phyloP scores from a whole-genome alignment of 208 protist genomes.

The Trypanosoma rangeli region DNA sequence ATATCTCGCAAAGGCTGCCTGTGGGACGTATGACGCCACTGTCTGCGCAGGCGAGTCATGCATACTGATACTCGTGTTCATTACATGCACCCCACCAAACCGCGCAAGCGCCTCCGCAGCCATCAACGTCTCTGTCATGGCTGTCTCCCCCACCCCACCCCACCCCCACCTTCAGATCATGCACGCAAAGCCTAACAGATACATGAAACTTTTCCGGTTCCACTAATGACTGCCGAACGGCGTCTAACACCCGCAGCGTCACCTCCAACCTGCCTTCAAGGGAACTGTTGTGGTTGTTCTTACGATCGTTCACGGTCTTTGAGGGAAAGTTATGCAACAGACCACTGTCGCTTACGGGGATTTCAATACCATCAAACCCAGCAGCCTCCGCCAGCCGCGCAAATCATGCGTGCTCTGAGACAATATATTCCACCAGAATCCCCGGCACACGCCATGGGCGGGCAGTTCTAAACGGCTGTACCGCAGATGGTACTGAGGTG shows the following conservation, averaged over 20 bases:
- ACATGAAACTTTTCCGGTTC: conserved; percentile 80
- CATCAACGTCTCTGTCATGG: conserved; percentile 81
- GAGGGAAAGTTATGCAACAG: conserved; percentile 95
- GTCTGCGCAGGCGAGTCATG: conserved; percentile 95
- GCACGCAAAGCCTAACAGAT: conserved; percentile 91
- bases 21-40: conserved; percentile 89
- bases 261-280: conserved; percentile 88
- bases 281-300: conserved; percentile 79
- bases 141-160: conserved; percentile 76
- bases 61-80: conserved; percentile 96
- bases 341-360: conserved; percentile 92
- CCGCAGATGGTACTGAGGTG: conserved; percentile 51
- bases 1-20: conserved; percentile 82
- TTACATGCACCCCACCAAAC: conserved; percentile 79
- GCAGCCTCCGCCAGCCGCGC: conserved; percentile 90
- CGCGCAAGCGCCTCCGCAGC: conserved; percentile 73
- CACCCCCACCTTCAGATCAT: conserved; percentile 88
- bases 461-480: conserved; percentile 61
- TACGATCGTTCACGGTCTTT: conserved; percentile 82
- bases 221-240: conserved; percentile 41
- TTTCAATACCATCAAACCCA: conserved; percentile 95
- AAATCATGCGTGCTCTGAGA: conserved; percentile 85
- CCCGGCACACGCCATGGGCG: conserved; percentile 58
- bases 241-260: conserved; percentile 81
- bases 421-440: conserved; percentile 67